phyloP scores from a whole-genome alignment of 2,329 filamentous ascomycete species.

The Amylocarpus encephaloides region DNA sequence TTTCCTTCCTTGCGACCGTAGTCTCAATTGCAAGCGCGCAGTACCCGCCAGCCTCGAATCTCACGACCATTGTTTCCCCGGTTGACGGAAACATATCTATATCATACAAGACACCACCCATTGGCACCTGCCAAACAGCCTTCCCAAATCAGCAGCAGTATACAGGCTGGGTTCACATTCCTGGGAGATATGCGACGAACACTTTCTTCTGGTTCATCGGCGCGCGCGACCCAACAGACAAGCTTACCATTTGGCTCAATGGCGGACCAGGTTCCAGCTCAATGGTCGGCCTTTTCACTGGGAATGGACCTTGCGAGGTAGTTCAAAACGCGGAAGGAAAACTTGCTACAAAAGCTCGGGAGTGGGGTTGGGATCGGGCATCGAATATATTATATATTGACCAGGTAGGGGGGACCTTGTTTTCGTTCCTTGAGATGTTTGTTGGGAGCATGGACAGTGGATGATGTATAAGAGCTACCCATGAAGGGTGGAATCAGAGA shows the following conservation, averaged over 20 bases:
- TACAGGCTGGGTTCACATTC: slow-evolving; percentile 61
- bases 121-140: slow-evolving; percentile 57
- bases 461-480: no score
- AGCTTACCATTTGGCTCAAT: slow-evolving; percentile 59
- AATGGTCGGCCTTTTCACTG: slow-evolving; percentile 57
- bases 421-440: background rate
- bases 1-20: slow-evolving; percentile 19
- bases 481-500: no score
- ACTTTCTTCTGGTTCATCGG: slow-evolving; percentile 44
- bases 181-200: slow-evolving; percentile 46
- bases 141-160: slow-evolving; percentile 62
- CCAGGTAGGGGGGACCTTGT: slow-evolving; percentile 36
- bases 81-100: slow-evolving; percentile 59
- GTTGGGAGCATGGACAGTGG: no score
- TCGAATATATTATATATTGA: slow-evolving; percentile 50
- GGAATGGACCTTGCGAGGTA: slow-evolving; percentile 49
- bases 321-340: slow-evolving; percentile 41
- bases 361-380: slow-evolving; percentile 60
- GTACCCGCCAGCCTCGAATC: slow-evolving; percentile 35
- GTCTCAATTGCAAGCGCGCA: slow-evolving; percentile 27
- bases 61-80: slow-evolving; percentile 55
- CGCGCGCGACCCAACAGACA: slow-evolving; percentile 40
- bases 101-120: slow-evolving; percentile 56
- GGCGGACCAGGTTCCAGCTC: slow-evolving; percentile 61
- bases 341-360: slow-evolving; percentile 49